Conservation (phyloP, 768 basidiomycete species). For the Infundibulicybe gibba region DNA sequence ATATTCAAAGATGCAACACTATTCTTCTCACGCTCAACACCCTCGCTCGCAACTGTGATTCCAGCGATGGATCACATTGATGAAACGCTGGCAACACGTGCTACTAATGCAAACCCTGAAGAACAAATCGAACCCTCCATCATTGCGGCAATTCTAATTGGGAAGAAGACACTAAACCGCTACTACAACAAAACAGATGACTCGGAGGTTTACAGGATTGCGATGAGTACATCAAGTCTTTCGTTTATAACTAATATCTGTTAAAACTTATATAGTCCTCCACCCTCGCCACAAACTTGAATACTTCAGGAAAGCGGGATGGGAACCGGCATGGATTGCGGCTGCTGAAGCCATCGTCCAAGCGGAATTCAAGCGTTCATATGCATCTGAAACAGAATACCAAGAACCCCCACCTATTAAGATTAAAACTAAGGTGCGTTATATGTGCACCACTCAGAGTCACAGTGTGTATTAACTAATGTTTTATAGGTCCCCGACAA, state of each 20-base stretch:
- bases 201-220: conserved; percentile 20
- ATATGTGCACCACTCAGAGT: too few species aligned
- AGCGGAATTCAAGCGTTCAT: conserved; percentile 10
- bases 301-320: conserved; percentile 24
- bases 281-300: conserved; percentile 29
- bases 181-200: conserved; percentile 21
- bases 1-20: conserved; percentile 24
- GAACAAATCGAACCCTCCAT: conserved; percentile 11
- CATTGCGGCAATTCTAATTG: conserved; percentile 10
- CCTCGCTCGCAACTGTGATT: conserved; percentile 23
- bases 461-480: too few species aligned
- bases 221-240: conserved; percentile 19
- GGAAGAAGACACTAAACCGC: conserved; percentile 18
- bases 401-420: too few species aligned
- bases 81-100: conserved; percentile 1
- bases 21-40: conserved; percentile 18
- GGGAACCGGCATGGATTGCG: conserved; percentile 22
- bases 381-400: conserved; percentile 16
- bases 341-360: conserved; percentile 11
- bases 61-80: conserved; percentile 31
- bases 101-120: conserved; percentile 1
- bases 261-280: conserved; percentile 19
- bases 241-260: background rate
- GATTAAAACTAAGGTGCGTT: too few species aligned
- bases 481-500: conserved; percentile 5